Conservation (phyloP, 192 early-diverging fungal species). For the Backusella tuberculispora region DNA sequence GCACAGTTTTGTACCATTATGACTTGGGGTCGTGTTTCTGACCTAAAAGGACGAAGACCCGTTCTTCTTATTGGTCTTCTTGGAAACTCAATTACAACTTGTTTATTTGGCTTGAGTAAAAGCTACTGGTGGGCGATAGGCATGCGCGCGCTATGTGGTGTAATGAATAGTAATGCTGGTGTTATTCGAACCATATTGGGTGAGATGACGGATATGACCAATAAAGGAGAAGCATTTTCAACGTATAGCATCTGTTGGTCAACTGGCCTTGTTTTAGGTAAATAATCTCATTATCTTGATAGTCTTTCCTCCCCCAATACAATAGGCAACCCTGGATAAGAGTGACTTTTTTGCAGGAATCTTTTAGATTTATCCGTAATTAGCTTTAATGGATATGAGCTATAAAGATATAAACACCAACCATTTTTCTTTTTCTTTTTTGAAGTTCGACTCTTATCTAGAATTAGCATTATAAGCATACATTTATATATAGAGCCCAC, state of each 20-base stretch:
- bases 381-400: too few relatives aligned
- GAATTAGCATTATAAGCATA: too few relatives aligned
- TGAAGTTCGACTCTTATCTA: too few relatives aligned
- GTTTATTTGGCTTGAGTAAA: slow-evolving; percentile 75
- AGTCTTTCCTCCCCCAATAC: too few relatives aligned
- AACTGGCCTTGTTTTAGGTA: slow-evolving; percentile 45
- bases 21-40: slow-evolving; percentile 74
- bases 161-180: slow-evolving; percentile 77
- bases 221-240: slow-evolving; percentile 78
- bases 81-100: slow-evolving; percentile 70
- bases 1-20: slow-evolving; percentile 72
- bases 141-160: slow-evolving; percentile 65
- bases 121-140: slow-evolving; percentile 61
- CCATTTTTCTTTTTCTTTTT: background rate
- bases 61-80: slow-evolving; percentile 77
- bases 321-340: too few relatives aligned
- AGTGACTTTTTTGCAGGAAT: too few relatives aligned
- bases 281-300: too few relatives aligned
- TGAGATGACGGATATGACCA: slow-evolving; percentile 84
- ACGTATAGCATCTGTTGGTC: slow-evolving; percentile 76
- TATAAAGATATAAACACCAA: too few relatives aligned
- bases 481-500: too few relatives aligned
- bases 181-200: slow-evolving; percentile 82
- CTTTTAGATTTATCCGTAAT: too few relatives aligned
- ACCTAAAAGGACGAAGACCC: slow-evolving; percentile 80